Evolutionary conservation across 345 rosid genomes (phyloP).

Genomic region (Limnanthes douglasii): DNA sequence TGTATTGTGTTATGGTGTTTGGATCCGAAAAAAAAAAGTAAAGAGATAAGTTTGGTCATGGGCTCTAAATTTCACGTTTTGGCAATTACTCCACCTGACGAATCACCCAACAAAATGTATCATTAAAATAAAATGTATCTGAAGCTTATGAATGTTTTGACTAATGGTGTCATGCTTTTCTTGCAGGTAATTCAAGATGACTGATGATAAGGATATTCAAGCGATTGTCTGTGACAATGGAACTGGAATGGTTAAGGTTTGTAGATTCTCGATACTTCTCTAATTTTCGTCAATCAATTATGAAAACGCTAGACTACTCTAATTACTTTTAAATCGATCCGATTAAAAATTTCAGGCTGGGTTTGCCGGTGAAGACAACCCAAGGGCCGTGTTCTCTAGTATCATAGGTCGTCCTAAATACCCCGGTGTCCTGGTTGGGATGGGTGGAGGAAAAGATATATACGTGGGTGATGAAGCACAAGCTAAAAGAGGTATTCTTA

Average conservation of each 20-base stretch:
- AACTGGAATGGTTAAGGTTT: conserved; percentile 84
- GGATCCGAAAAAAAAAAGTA: too few species aligned
- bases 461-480: conserved; percentile 91
- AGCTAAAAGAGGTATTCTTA: conserved; percentile 58
- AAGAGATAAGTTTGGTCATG: too few species aligned
- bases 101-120: too few species aligned
- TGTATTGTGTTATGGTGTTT: too few species aligned
- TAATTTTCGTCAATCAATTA: neutral
- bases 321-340: too few species aligned
- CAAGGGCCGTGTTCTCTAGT: conserved; percentile 85
- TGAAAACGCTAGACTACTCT: too few species aligned
- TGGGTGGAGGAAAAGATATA: conserved; percentile 87
- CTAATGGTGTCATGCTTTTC: too few species aligned
- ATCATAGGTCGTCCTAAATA: conserved; percentile 91
- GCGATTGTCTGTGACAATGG: conserved; percentile 54
- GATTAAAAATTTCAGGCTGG: too few species aligned
- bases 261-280: neutral
- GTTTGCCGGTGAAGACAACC: conserved; percentile 94
- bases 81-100: too few species aligned
- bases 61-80: too few species aligned
- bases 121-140: too few species aligned
- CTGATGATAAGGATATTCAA: conserved; percentile 8
- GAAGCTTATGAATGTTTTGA: too few species aligned
- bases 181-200: conserved; percentile 5
- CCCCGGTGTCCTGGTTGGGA: conserved; percentile 86